Evolutionary conservation across 2,329 filamentous ascomycete species (phyloP).

Genomic region (Penicillium sp.): DNA sequence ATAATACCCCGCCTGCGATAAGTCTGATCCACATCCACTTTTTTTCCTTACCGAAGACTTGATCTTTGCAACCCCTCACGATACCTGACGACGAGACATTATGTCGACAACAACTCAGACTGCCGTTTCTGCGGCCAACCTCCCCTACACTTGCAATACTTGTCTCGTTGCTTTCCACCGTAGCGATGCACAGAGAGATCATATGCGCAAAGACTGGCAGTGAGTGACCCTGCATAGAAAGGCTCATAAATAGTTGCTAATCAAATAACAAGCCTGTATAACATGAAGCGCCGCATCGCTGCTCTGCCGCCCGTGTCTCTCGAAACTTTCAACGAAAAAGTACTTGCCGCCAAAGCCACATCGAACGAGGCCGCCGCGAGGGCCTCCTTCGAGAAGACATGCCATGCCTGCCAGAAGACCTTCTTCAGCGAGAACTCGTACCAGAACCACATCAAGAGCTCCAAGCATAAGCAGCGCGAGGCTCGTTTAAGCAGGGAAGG

Average conservation of each 20-base stretch:
- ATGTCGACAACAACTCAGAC: slow-evolving; percentile 28
- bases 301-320: slow-evolving; percentile 85
- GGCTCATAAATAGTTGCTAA: slow-evolving; percentile 3
- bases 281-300: slow-evolving; percentile 89
- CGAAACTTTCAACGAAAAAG: slow-evolving; percentile 92
- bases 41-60: slow-evolving; percentile 8
- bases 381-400: slow-evolving; percentile 80
- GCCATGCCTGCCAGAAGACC: slow-evolving; percentile 77
- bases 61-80: slow-evolving; percentile 5
- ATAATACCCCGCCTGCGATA: slow-evolving; percentile 15
- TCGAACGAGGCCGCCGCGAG: slow-evolving; percentile 80
- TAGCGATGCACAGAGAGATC: slow-evolving; percentile 83
- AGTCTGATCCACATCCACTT: slow-evolving; percentile 24
- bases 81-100: slow-evolving; percentile 2
- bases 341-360: slow-evolving; percentile 80
- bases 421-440: slow-evolving; percentile 97
- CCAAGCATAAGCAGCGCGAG: slow-evolving; percentile 75
- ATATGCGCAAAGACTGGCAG: slow-evolving; percentile 99
- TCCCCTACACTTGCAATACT: slow-evolving; percentile 97
- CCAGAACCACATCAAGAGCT: slow-evolving; percentile 83
- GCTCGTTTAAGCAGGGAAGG: slow-evolving; percentile 46
- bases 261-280: slow-evolving; percentile 65
- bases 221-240: slow-evolving; percentile 49
- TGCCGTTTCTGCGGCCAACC: slow-evolving; percentile 46
- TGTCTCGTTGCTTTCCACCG: slow-evolving; percentile 95